Base-by-base conservation (phyloP, 208 protist species). In the Vickermania spadyakhi region DNA sequence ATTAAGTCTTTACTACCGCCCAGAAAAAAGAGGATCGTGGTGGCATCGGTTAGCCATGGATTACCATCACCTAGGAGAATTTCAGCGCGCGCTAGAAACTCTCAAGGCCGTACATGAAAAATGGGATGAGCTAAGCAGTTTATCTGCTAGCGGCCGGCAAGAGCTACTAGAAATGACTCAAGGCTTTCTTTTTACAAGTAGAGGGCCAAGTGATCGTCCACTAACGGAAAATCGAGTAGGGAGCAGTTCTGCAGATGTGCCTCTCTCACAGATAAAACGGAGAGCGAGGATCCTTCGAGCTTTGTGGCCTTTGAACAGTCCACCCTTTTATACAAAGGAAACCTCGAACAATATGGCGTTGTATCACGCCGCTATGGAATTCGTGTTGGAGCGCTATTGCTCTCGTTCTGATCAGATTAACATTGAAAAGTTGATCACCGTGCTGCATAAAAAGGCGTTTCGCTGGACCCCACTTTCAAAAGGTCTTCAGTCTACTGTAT, bases 381-480 rank as follows among this genome's bases (percentile, higher is more conserved):
- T 74, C 56, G 53, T 78, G 30, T 76, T 72, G 14, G 55, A 60
- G 1, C 63, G 71, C 23, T 88, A 83, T 67, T 87, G 73, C 54
- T 75, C 77, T 18, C 81, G 84, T 30, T 57, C 66, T 25, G 77
- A 91, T 60, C 75, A 75, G 14, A 58, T 94, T 1, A 21, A 42
- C n/a, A 75, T 92, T 59, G 84, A 94, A 64, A 28, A 51, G 26
- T 61, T 58, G 36, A 60, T 91, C 22, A 31, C 57, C 2, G 56
- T 55, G 27, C 58, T 83, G 51, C 76, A 90, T 50, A 55, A 66
- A 13, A 52, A 52, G 13, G 50, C 79, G 49, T 66, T 56, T 25
- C 70, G 69, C 13, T 94, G 88, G 84, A 87, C 81, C 2, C 82
- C 88, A 14, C 52, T 87, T n/a, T 68, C 82, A 45, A 45, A 45